Evolutionary conservation across 768 basidiomycete genomes (phyloP), one percentile per base, ranked within the genome.

Genomic region (Tephrocybe sp.): DNA sequence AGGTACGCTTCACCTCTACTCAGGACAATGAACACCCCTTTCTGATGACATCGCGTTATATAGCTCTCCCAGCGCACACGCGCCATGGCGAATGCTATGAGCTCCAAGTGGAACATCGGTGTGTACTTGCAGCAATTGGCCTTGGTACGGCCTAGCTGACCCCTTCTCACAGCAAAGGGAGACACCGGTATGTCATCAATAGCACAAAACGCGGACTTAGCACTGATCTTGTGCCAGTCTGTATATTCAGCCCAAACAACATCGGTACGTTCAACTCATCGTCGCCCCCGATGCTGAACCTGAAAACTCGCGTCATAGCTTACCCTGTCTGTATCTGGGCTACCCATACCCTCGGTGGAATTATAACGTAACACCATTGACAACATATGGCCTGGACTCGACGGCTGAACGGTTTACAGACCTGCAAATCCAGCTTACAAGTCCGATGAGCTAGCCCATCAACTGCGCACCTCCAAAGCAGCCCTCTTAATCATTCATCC

Each of bases 391-490:
- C 27, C 15, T 25, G 42, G 19, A 25, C 42, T 18, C 47, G 11
- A 29, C 27, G 19, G 46, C 42, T 42, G 56, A 65, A 57, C 48
- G 57, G 45, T n/a, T 25, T 55, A 27, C 55, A 84, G 83, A 11
- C 80, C 80, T 15, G 79, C 82, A 10, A 87, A 87, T 55, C 85
- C 85, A 2, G 64, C 66, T 4, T 86, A 77, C 60, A 79, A 76
- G 13, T 58, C 68, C 2, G 78, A 79, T 10, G 85, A 87, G 57
- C 72, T 87, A 2, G 66, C 64, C 3, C 71, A 86, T 58, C 84
- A 86, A 60, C 69, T 86, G 31, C 59, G 66, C 21, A 64, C 70
- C 3, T 73, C 75, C 11, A 75, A 72, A 42, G 69, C 82, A 1
- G 63, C 72, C 9, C 58, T 83, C 31, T 57, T 84, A 29, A 64